Evolutionary conservation across 768 basidiomycete genomes (phyloP).

Genomic region (Russula sp.): DNA sequence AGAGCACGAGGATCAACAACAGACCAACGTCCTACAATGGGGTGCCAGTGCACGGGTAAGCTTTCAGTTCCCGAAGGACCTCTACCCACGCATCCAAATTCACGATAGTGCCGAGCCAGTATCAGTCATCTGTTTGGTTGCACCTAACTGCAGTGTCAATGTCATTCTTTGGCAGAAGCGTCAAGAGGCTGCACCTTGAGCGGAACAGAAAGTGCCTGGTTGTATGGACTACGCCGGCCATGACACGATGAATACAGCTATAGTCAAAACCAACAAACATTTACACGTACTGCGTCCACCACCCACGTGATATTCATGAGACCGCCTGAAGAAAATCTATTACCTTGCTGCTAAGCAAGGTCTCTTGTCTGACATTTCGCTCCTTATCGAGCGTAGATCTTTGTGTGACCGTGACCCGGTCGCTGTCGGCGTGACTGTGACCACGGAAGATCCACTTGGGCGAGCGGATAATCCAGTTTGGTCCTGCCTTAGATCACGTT

Average conservation of each 20-base stretch:
- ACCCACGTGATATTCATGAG: slow-evolving; percentile 36
- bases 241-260: background rate
- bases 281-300: slow-evolving; percentile 28
- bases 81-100: background rate
- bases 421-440: too few relatives aligned
- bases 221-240: background rate
- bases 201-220: slow-evolving; percentile 10
- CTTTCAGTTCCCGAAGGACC: background rate
- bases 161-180: too few relatives aligned
- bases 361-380: too few relatives aligned
- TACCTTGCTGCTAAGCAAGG: too few relatives aligned
- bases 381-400: too few relatives aligned
- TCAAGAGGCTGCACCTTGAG: slow-evolving; percentile 4
- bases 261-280: too few relatives aligned
- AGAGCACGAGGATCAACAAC: background rate
- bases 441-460: too few relatives aligned
- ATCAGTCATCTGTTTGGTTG: slow-evolving; percentile 12
- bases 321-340: slow-evolving; percentile 31
- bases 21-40: slow-evolving; percentile 6
- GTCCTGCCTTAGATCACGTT: too few relatives aligned
- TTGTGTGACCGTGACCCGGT: too few relatives aligned
- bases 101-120: slow-evolving; percentile 12
- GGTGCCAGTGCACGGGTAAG: background rate
- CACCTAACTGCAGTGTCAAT: background rate
- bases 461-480: too few relatives aligned